Conservation (phyloP, 2,329 filamentous ascomycete species). For the Monosporascus ibericus region DNA sequence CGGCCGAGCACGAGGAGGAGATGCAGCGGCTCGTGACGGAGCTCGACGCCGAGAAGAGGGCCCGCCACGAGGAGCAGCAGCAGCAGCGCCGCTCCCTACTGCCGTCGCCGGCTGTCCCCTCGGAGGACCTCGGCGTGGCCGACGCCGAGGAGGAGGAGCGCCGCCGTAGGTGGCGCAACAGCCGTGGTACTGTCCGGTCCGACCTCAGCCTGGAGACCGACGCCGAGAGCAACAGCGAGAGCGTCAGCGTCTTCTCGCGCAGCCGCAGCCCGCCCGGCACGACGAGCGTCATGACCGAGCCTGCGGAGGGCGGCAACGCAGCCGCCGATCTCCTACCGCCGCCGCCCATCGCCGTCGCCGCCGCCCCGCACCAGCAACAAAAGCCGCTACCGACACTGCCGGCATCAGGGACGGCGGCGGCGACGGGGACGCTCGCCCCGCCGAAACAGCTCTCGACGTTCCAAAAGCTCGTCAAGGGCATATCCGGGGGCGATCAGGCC, state of each 20-base stretch:
- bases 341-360: neutral
- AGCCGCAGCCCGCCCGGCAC: slow-evolving; percentile 51
- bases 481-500: slow-evolving; percentile 31
- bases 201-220: slow-evolving; percentile 48
- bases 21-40: slow-evolving; percentile 46
- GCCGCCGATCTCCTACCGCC: neutral
- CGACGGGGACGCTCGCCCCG: slow-evolving; percentile 6
- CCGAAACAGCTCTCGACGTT: slow-evolving; percentile 37
- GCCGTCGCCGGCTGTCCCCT: slow-evolving; percentile 27
- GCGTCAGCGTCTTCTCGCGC: slow-evolving; percentile 57
- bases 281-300: slow-evolving; percentile 22
- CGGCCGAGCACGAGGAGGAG: slow-evolving; percentile 45
- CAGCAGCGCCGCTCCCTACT: slow-evolving; percentile 11
- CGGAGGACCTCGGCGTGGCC: slow-evolving; percentile 49
- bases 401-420: slow-evolving; percentile 3
- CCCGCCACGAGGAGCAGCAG: slow-evolving; percentile 33
- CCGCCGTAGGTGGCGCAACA: slow-evolving; percentile 36
- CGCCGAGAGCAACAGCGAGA: slow-evolving; percentile 42
- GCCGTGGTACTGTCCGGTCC: slow-evolving; percentile 33
- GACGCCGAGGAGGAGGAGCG: slow-evolving; percentile 37
- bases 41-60: slow-evolving; percentile 44
- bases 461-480: slow-evolving; percentile 41
- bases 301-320: neutral
- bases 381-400: slow-evolving; percentile 1
- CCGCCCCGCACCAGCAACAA: neutral